phyloP scores from a whole-genome alignment of 306 rosid genomes.

The Rubus idaeus region DNA sequence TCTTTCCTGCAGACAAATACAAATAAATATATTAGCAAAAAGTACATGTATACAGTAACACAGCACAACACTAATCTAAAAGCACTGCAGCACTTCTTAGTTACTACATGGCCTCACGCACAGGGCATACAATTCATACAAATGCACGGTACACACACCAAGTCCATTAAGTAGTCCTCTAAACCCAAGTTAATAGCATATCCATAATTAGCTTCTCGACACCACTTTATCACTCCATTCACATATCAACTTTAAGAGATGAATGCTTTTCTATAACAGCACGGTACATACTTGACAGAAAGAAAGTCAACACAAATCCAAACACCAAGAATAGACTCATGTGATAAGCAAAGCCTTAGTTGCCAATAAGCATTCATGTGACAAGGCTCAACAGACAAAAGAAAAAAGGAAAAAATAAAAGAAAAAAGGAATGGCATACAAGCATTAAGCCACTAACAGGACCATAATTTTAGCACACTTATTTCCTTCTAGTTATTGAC shows the following conservation, averaged over 20 bases:
- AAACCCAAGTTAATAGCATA: not conserved
- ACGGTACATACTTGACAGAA: not conserved
- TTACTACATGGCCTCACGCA: not conserved
- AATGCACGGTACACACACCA: not conserved
- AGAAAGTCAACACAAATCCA: not conserved
- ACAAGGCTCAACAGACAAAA: not conserved
- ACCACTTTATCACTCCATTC: not conserved
- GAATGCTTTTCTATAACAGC: not conserved
- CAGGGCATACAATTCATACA: not conserved
- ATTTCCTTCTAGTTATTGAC: not conserved
- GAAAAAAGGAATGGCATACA: not conserved
- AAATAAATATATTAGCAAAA: constrained; percentile 11
- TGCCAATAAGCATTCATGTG: not conserved
- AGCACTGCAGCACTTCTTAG: not conserved
- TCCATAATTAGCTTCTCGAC: not conserved
- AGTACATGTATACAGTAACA: not conserved
- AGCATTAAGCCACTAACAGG: not conserved
- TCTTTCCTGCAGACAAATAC: constrained; percentile 65
- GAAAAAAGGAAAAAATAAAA: too few relatives aligned
- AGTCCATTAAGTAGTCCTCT: not conserved
- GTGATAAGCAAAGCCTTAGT: not conserved
- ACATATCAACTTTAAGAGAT: not conserved
- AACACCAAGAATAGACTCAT: not conserved
- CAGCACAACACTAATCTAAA: not conserved
- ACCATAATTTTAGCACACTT: not conserved